These are phyloP conservation scores for Chloranthus sessilifolius DNA, from an alignment of 164 flowering plant genomes.

Conservation along the genomic window DNA sequence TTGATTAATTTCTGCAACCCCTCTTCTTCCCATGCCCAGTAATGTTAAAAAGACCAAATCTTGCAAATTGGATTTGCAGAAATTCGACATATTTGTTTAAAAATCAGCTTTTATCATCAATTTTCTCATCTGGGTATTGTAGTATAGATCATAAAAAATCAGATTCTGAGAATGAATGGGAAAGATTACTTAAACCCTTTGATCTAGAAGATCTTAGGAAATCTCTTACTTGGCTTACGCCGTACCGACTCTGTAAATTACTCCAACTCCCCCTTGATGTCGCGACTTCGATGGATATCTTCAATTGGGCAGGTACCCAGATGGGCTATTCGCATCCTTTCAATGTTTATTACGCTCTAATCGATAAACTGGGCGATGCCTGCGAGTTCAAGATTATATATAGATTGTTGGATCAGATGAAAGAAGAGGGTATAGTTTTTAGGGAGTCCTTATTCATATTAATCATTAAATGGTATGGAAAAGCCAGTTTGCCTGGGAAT, in stretches of 20 bases:
- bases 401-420: slow-evolving; percentile 66
- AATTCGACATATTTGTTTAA: no score
- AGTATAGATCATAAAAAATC: not conserved
- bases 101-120: not conserved
- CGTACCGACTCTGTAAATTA: slow-evolving; percentile 61
- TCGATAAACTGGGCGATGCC: slow-evolving; percentile 65
- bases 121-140: not conserved
- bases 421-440: slow-evolving; percentile 64
- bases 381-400: slow-evolving; percentile 56
- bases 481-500: slow-evolving; percentile 73
- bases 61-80: not conserved
- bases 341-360: slow-evolving; percentile 58
- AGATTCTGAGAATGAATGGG: slow-evolving; percentile 65
- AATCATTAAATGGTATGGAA: slow-evolving; percentile 78
- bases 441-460: slow-evolving; percentile 62
- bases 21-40: not conserved
- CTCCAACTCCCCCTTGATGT: slow-evolving; percentile 74
- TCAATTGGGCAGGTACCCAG: slow-evolving; percentile 60
- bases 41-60: slow-evolving; percentile 6
- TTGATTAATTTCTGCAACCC: not conserved
- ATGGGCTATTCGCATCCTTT: slow-evolving; percentile 67
- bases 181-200: slow-evolving; percentile 69
- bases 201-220: slow-evolving; percentile 64
- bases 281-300: slow-evolving; percentile 60
- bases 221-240: slow-evolving; percentile 54